Conservation (phyloP, 1,139 yeast genomes). For the Suhomyces taliae region DNA sequence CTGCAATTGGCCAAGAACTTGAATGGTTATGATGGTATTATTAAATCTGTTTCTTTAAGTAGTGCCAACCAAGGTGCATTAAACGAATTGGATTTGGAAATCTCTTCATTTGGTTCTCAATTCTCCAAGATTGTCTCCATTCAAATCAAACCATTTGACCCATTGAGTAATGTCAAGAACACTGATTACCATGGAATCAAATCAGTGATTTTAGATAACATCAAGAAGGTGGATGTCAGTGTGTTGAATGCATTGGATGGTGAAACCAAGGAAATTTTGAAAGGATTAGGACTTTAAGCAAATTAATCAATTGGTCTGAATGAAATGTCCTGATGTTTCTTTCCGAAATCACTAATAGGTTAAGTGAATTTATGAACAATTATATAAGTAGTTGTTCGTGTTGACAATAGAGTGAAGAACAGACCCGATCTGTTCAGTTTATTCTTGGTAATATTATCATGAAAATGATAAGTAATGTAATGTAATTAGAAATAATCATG, state of each 20-base stretch:
- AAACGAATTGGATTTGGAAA: constrained; percentile 50
- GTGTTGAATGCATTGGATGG: constrained; percentile 28
- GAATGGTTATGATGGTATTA: constrained; percentile 38
- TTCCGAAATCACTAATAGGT: too few species aligned
- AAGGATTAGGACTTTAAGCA: constrained; percentile 1
- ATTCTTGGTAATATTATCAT: neutral
- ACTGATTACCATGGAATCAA: constrained; percentile 37
- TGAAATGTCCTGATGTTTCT: too few species aligned
- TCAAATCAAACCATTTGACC: constrained; percentile 63
- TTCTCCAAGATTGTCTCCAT: constrained; percentile 74
- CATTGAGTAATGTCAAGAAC: constrained; percentile 48
- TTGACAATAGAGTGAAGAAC: too few species aligned
- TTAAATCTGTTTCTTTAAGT: constrained; percentile 30
- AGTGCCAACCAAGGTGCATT: constrained; percentile 26
- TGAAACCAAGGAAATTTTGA: constrained; percentile 3
- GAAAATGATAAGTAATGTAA: too few species aligned
- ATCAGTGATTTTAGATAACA: constrained; percentile 28
- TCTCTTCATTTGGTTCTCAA: constrained; percentile 79
- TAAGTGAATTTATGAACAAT: too few species aligned
- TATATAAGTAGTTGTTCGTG: too few species aligned
- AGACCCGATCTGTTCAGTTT: neutral
- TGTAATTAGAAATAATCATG: too few species aligned
- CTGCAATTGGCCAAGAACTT: constrained; percentile 53
- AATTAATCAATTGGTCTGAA: too few species aligned
- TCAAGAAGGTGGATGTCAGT: constrained; percentile 32